These are phyloP conservation scores for Picochlorum sp. DNA, from an alignment of 139 green algal genomes.

Conservation along the genomic window DNA sequence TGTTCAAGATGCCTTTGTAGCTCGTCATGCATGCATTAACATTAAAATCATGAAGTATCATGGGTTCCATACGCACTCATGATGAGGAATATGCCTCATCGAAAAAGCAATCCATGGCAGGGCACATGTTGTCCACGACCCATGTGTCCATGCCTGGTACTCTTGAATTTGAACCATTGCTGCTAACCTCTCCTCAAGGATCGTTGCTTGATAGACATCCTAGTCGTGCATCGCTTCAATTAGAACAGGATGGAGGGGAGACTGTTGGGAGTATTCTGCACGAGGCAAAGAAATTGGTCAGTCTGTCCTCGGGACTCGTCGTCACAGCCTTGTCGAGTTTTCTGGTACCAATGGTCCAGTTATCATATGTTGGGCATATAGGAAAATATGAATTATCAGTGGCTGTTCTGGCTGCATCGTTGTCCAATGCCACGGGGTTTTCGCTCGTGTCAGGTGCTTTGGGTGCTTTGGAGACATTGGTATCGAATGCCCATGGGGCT, in stretches of 20 bases:
- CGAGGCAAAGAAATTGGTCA: background rate
- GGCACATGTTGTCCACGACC: no score
- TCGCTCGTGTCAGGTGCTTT: constrained; percentile 40
- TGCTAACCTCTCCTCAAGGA: no score
- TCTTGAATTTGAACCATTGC: no score
- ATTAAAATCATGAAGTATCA: no score
- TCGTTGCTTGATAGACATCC: background rate
- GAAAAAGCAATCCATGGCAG: no score
- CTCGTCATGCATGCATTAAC: no score
- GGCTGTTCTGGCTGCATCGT: constrained; percentile 39
- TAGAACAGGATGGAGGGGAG: constrained; percentile 1
- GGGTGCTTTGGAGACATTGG: constrained; percentile 61
- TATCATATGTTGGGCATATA: constrained; percentile 25
- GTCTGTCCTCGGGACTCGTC: background rate
- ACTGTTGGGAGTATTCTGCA: background rate
- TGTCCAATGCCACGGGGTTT: constrained; percentile 67
- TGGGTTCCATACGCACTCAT: no score
- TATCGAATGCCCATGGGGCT: no score
- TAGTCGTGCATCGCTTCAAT: background rate
- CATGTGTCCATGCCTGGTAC: no score
- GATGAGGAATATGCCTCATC: no score
- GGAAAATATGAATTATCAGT: constrained; percentile 27
- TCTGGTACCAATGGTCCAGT: constrained; percentile 11
- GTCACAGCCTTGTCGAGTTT: background rate
- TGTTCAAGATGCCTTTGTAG: no score